Conservation (phyloP, 2,329 filamentous ascomycete genomes). For the Phialophora tarda region DNA sequence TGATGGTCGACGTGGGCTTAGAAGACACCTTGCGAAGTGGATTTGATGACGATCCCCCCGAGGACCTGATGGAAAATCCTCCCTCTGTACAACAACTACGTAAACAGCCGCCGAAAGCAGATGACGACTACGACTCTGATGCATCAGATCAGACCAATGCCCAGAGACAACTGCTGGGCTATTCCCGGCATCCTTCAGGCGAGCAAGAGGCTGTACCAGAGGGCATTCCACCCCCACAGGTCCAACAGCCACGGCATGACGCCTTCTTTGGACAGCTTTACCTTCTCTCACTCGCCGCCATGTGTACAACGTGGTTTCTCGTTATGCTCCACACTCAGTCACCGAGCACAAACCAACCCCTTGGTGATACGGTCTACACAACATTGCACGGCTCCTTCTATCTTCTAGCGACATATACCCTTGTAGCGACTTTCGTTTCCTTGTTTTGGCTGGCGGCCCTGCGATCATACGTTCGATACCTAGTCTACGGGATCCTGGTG, state of each 20-base stretch:
- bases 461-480: slow-evolving; percentile 82
- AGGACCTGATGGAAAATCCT: slow-evolving; percentile 56
- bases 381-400: slow-evolving; percentile 85
- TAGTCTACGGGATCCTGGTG: slow-evolving; percentile 80
- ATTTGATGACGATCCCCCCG: slow-evolving; percentile 50
- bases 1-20: slow-evolving; percentile 85
- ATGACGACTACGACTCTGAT: slow-evolving; percentile 48
- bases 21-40: slow-evolving; percentile 65
- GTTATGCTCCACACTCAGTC: slow-evolving; percentile 86
- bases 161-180: slow-evolving; percentile 43
- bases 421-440: slow-evolving; percentile 87
- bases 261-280: slow-evolving; percentile 91
- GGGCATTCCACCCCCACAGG: slow-evolving; percentile 63
- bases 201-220: slow-evolving; percentile 60
- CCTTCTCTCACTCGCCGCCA: slow-evolving; percentile 78
- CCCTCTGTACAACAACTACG: slow-evolving; percentile 65
- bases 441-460: slow-evolving; percentile 88
- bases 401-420: slow-evolving; percentile 85
- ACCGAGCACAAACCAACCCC: slow-evolving; percentile 69
- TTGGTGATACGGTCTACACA: slow-evolving; percentile 94
- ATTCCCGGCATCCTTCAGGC: slow-evolving; percentile 56
- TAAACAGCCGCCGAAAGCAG: slow-evolving; percentile 49
- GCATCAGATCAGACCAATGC: slow-evolving; percentile 58
- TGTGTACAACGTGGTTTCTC: slow-evolving; percentile 87
- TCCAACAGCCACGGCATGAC: slow-evolving; percentile 80